Conservation (phyloP, 2,329 filamentous ascomycete species). For the Paraphoma sp. region DNA sequence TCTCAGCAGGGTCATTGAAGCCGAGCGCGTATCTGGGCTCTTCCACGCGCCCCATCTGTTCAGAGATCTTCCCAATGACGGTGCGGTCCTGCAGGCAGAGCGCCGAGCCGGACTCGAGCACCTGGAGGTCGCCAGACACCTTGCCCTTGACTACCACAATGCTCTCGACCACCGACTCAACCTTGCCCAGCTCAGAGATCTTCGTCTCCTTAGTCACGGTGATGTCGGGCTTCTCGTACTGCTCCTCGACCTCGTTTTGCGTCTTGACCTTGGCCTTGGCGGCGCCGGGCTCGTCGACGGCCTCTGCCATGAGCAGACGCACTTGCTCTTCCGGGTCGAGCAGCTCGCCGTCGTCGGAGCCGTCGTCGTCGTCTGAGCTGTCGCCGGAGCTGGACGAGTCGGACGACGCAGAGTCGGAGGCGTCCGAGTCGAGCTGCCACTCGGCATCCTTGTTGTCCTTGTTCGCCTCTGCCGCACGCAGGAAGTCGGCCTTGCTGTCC, state of each 20-base stretch:
- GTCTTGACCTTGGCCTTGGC: constrained; percentile 70
- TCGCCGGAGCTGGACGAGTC: constrained; percentile 58
- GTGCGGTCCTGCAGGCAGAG: constrained; percentile 78
- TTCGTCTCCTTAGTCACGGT: constrained; percentile 78
- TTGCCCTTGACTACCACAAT: constrained; percentile 80
- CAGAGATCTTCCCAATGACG: constrained; percentile 81
- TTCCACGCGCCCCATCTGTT: constrained; percentile 84
- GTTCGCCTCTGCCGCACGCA: constrained; percentile 53
- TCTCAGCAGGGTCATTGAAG: constrained; percentile 73
- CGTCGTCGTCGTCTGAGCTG: constrained; percentile 67
- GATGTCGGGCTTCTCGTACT: constrained; percentile 72
- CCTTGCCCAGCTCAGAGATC: constrained; percentile 75
- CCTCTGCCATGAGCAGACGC: constrained; percentile 84
- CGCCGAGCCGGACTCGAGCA: constrained; percentile 83
- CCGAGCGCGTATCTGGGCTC: constrained; percentile 85
- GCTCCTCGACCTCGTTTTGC: constrained; percentile 74
- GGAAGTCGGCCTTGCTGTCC: constrained; percentile 50
- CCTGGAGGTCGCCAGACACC: constrained; percentile 80
- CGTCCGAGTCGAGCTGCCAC: constrained; percentile 75
- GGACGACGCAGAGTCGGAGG: constrained; percentile 63
- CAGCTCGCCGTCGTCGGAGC: constrained; percentile 66
- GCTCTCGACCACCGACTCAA: constrained; percentile 81
- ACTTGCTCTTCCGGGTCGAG: constrained; percentile 84
- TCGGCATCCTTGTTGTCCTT: constrained; percentile 68
- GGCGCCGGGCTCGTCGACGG: constrained; percentile 78